Evolutionary conservation across 768 basidiomycete genomes (phyloP).

Genomic region (Tubosaeta sp.): DNA sequence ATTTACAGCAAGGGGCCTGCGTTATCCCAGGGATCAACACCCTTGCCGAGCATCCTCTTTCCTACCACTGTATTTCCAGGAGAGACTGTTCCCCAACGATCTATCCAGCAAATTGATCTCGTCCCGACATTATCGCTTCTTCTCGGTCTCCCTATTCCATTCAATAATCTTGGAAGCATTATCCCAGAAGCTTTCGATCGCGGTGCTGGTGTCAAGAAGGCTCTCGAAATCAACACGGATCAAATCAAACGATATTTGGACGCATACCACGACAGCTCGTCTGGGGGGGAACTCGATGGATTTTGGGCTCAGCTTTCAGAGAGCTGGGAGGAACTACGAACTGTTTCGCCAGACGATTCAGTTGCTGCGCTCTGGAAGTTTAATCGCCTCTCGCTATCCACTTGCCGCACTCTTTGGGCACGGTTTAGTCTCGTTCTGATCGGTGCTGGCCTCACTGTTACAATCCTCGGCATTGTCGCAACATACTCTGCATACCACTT

Average conservation of each 20-base stretch:
- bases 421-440: conserved; percentile 85
- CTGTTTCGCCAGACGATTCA: conserved; percentile 18
- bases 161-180: conserved; percentile 87
- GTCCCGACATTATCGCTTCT: conserved; percentile 85
- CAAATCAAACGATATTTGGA: conserved; percentile 78
- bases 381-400: conserved; percentile 38
- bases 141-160: conserved; percentile 91
- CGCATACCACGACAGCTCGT: conserved; percentile 65
- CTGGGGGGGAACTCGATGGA: conserved; percentile 69
- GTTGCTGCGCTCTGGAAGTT: conserved; percentile 20
- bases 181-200: conserved; percentile 90
- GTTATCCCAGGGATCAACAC: conserved; percentile 34
- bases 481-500: conserved; percentile 52
- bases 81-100: conserved; percentile 49
- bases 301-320: conserved; percentile 52
- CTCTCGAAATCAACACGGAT: conserved; percentile 63
- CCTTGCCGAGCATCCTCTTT: conserved; percentile 49
- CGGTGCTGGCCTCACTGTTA: conserved; percentile 60
- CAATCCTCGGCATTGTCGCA: conserved; percentile 53
- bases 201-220: conserved; percentile 41
- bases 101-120: conserved; percentile 90
- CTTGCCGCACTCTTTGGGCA: conserved; percentile 89
- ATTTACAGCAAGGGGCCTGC: conserved; percentile 77
- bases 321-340: conserved; percentile 39
- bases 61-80: conserved; percentile 58